These are phyloP conservation scores for Collariella sp. DNA, from an alignment of 495 filamentous ascomycete genomes.

Conservation along the genomic window DNA sequence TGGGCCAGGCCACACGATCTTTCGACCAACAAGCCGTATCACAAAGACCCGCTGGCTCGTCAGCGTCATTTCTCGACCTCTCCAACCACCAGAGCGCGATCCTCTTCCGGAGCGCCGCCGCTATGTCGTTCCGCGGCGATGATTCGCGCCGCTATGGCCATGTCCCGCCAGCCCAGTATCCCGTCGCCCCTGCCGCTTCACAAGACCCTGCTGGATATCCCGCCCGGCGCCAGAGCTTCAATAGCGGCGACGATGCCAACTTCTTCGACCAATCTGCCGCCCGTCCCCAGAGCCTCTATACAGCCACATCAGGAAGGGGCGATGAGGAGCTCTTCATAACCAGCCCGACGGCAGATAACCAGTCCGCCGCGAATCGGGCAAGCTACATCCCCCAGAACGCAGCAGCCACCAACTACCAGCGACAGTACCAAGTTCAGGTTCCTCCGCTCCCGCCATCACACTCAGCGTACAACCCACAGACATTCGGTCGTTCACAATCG, in stretches of 20 bases:
- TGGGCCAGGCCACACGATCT: neutral
- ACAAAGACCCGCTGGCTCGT: neutral
- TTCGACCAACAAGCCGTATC: neutral
- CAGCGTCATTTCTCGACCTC: neutral
- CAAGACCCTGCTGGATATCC: slow-evolving; percentile 32
- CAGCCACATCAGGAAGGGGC: slow-evolving; percentile 16
- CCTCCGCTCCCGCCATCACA: slow-evolving; percentile 47
- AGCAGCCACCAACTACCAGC: slow-evolving; percentile 48
- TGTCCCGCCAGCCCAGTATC: slow-evolving; percentile 50
- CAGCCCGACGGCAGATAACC: slow-evolving; percentile 31
- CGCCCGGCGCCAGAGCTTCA: slow-evolving; percentile 62
- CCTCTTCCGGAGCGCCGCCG: slow-evolving; percentile 6
- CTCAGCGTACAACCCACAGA: slow-evolving; percentile 71
- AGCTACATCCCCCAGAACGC: slow-evolving; percentile 42
- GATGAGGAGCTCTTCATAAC: slow-evolving; percentile 45
- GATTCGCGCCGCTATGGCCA: slow-evolving; percentile 51
- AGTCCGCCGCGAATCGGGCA: slow-evolving; percentile 28
- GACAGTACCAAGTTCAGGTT: slow-evolving; percentile 45
- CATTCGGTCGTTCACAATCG: slow-evolving; percentile 61
- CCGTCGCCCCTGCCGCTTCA: slow-evolving; percentile 32
- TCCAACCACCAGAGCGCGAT: neutral
- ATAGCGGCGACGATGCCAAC: slow-evolving; percentile 64
- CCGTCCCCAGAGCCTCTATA: slow-evolving; percentile 14
- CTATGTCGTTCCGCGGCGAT: slow-evolving; percentile 48
- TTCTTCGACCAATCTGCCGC: slow-evolving; percentile 37